Percentiles rank a stretch among this genome's conserved stretches.
phyloP scores from a whole-genome alignment of 1,139 yeast genomes.

The Magnusiomyces fungicola region DNA sequence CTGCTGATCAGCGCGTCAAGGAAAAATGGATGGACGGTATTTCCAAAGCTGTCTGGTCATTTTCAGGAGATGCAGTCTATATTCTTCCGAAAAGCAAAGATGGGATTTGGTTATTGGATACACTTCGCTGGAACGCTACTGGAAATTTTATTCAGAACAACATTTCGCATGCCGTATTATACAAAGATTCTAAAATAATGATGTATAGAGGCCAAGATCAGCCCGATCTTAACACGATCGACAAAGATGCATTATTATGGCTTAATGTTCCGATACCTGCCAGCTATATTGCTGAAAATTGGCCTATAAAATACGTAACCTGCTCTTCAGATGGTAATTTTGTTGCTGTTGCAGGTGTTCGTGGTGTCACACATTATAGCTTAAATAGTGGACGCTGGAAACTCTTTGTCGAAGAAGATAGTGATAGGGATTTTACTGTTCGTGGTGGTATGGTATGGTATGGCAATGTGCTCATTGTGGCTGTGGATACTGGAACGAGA shows the following conservation, averaged over 20 bases:
- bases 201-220: slow-evolving; percentile 36
- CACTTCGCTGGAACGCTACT: slow-evolving; percentile 30
- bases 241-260: slow-evolving; percentile 36
- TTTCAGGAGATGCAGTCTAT: slow-evolving; percentile 28
- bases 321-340: slow-evolving; percentile 37
- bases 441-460: slow-evolving; percentile 40
- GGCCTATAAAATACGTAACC: slow-evolving; percentile 36
- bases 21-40: slow-evolving; percentile 32
- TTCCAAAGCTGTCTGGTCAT: slow-evolving; percentile 29
- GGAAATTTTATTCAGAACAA: slow-evolving; percentile 28
- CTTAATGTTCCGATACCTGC: slow-evolving; percentile 35
- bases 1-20: slow-evolving; percentile 21
- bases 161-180: slow-evolving; percentile 31
- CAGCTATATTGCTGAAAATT: slow-evolving; percentile 34
- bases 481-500: slow-evolving; percentile 29
- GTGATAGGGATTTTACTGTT: slow-evolving; percentile 35
- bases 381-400: slow-evolving; percentile 37
- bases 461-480: slow-evolving; percentile 33
- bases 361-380: slow-evolving; percentile 37
- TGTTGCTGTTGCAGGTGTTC: slow-evolving; percentile 37
- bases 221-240: slow-evolving; percentile 33
- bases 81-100: slow-evolving; percentile 21
- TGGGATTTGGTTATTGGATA: slow-evolving; percentile 25
- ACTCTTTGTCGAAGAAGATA: slow-evolving; percentile 31
- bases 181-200: slow-evolving; percentile 32